Percentiles rank a stretch among this genome's conserved stretches.
These are phyloP conservation scores for Castanopsis chinensis DNA, from an alignment of 306 rosid genomes.

Conservation along the genomic window DNA sequence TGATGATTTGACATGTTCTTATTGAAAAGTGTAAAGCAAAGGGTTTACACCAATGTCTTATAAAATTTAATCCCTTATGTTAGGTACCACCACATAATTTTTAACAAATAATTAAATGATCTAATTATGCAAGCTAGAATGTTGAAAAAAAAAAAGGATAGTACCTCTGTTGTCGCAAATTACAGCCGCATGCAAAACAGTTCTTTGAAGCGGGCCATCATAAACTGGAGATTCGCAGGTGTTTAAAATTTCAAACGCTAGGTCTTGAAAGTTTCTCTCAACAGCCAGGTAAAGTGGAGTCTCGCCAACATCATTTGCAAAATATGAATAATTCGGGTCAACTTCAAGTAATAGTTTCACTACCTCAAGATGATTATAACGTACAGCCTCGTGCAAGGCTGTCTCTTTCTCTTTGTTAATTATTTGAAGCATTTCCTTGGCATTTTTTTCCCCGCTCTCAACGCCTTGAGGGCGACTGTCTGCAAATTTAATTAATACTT, in stretches of 20 bases:
- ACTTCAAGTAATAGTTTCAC: neutral
- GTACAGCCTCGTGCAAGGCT: slow-evolving; percentile 10
- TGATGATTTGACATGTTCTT: no score
- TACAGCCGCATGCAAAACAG: slow-evolving; percentile 1
- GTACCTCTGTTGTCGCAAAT: neutral
- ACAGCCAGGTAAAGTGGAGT: neutral
- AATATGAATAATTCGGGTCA: neutral
- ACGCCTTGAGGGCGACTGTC: neutral
- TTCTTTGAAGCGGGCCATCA: neutral
- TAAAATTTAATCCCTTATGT: no score
- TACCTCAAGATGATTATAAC: neutral
- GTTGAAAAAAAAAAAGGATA: no score
- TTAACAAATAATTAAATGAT: no score
- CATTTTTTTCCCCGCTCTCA: no score
- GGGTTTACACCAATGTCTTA: no score
- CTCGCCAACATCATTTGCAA: neutral
- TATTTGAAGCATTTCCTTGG: neutral
- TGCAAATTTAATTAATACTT: no score
- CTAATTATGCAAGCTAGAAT: no score
- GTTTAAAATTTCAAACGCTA: neutral
- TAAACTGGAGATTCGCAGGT: neutral
- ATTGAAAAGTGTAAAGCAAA: no score
- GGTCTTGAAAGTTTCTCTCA: neutral
- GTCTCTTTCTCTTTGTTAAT: neutral
- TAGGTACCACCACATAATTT: no score